Evolutionary conservation across 108 stramenopile species (phyloP).

Genomic region (Parmales sp.): DNA sequence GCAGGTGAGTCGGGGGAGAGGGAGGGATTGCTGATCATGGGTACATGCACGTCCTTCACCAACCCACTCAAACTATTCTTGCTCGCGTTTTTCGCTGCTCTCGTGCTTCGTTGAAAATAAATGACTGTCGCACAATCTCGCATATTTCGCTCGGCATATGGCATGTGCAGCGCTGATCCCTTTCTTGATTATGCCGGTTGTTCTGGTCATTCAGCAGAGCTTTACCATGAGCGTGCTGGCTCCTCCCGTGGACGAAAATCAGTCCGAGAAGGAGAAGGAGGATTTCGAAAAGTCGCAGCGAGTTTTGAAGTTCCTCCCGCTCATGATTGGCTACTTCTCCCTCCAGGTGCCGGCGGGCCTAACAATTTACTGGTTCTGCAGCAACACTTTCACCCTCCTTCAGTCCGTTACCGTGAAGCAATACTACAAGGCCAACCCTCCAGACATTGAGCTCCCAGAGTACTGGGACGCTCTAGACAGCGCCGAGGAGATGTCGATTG

Average conservation of each 20-base stretch:
- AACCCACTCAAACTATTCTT: too few species aligned
- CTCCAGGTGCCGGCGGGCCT: slow-evolving; percentile 91
- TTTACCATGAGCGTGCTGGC: slow-evolving; percentile 69
- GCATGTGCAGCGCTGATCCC: too few species aligned
- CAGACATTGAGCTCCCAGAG: slow-evolving; percentile 68
- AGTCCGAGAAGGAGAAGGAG: slow-evolving; percentile 50
- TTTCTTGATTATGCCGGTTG: slow-evolving; percentile 77
- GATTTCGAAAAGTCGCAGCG: slow-evolving; percentile 33
- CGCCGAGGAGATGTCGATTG: slow-evolving; percentile 50
- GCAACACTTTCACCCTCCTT: slow-evolving; percentile 75
- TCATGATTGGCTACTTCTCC: slow-evolving; percentile 87
- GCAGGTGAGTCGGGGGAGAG: too few species aligned
- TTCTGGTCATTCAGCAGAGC: slow-evolving; percentile 73
- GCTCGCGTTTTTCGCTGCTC: too few species aligned
- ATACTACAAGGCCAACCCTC: slow-evolving; percentile 72
- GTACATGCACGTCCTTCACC: too few species aligned
- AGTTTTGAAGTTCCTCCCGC: slow-evolving; percentile 78
- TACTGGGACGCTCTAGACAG: slow-evolving; percentile 67
- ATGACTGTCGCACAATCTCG: too few species aligned
- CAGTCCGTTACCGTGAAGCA: slow-evolving; percentile 54
- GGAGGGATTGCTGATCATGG: too few species aligned
- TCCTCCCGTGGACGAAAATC: slow-evolving; percentile 61
- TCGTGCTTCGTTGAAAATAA: too few species aligned
- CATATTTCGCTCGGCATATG: too few species aligned
- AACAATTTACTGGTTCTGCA: slow-evolving; percentile 90